phyloP scores from a whole-genome alignment of 345 rosid species.

The Pugionium dolabratum region DNA sequence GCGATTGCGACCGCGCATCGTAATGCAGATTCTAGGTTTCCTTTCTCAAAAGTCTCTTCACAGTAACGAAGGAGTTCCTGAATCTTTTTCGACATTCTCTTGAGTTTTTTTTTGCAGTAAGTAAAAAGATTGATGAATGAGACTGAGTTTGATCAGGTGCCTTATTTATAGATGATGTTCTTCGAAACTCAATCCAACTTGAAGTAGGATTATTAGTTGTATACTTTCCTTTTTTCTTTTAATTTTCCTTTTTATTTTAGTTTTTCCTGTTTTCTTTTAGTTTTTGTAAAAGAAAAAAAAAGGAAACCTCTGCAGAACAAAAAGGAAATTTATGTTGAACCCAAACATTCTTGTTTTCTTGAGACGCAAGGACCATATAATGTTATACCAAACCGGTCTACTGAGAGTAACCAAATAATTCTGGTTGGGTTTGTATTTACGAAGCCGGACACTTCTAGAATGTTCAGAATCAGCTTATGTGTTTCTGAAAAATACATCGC shows the following conservation, averaged over 20 bases:
- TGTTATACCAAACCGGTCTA: constrained; percentile 22
- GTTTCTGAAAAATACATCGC: background rate
- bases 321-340: background rate
- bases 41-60: constrained; percentile 29
- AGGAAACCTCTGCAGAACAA: background rate
- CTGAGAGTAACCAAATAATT: background rate
- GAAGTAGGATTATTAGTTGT: too few species aligned
- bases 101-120: background rate
- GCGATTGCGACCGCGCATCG: constrained; percentile 11
- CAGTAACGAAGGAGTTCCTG: constrained; percentile 20
- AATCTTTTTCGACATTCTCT: constrained; percentile 20
- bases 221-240: too few species aligned
- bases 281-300: background rate
- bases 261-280: constrained; percentile 7
- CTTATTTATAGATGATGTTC: background rate
- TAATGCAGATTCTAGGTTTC: constrained; percentile 22
- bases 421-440: background rate
- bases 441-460: background rate
- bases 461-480: background rate
- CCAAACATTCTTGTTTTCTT: background rate
- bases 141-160: background rate
- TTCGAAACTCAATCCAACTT: background rate
- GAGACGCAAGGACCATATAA: background rate
- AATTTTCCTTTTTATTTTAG: background rate
- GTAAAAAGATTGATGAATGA: background rate